Percentiles rank a stretch among this genome's conserved stretches.
phyloP scores from a whole-genome alignment of 2,329 filamentous ascomycete species.

The Passalora sequoiae region DNA sequence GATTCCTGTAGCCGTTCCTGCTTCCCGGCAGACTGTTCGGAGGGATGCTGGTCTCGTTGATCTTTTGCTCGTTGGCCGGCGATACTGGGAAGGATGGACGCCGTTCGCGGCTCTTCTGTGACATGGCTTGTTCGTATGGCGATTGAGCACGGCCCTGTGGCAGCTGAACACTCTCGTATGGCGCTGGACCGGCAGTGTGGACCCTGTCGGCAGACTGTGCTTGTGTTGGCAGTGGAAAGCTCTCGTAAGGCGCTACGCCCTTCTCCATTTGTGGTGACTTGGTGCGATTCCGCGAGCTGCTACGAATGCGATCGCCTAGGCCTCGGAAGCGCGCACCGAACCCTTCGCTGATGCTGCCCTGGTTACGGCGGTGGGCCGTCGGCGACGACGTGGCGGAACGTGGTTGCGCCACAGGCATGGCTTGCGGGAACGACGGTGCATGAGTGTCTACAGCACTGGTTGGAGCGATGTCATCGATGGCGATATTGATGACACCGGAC shows the following conservation, averaged over 20 bases:
- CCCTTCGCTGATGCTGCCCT: constrained; percentile 54
- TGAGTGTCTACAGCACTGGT: constrained; percentile 13
- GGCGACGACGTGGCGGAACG: constrained; percentile 29
- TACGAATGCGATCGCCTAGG: constrained; percentile 56
- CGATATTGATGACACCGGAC: constrained; percentile 40
- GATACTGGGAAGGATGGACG: constrained; percentile 33
- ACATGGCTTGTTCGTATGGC: constrained; percentile 33
- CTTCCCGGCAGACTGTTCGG: constrained; percentile 27
- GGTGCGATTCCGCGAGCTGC: constrained; percentile 49
- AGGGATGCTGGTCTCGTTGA: constrained; percentile 40
- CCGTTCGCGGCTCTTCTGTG: constrained; percentile 15
- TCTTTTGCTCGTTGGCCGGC: constrained; percentile 27
- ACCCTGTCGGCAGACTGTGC: constrained; percentile 3
- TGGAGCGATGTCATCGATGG: constrained; percentile 39
- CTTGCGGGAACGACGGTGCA: constrained; percentile 12
- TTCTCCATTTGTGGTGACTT: constrained; percentile 42
- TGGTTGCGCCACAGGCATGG: constrained; percentile 24
- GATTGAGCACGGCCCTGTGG: constrained; percentile 21
- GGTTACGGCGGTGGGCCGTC: constrained; percentile 40
- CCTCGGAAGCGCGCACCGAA: constrained; percentile 51
- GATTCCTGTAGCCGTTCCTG: constrained; percentile 34
- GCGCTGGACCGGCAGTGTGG: constrained; percentile 6
- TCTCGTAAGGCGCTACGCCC: constrained; percentile 15
- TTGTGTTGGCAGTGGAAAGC: constrained; percentile 7
- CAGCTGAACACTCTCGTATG: constrained; percentile 12